These are phyloP conservation scores for Spathaspora girioi DNA, from an alignment of 805 yeast genomes.

Conservation along the genomic window DNA sequence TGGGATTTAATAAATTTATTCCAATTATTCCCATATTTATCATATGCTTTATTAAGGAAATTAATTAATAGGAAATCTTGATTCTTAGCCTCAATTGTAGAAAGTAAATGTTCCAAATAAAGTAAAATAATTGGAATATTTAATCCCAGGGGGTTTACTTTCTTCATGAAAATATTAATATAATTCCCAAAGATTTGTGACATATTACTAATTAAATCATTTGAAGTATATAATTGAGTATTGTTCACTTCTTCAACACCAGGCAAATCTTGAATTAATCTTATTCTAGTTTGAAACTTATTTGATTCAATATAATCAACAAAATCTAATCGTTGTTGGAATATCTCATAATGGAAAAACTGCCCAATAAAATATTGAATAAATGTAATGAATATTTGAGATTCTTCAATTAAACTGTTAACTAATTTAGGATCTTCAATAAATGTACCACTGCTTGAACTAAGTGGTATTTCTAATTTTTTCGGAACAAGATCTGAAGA, in stretches of 20 bases:
- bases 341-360: slow-evolving; percentile 35
- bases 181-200: slow-evolving; percentile 44
- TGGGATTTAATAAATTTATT: slow-evolving; percentile 54
- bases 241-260: slow-evolving; percentile 13
- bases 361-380: slow-evolving; percentile 38
- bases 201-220: slow-evolving; percentile 43
- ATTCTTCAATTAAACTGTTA: slow-evolving; percentile 32
- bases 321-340: slow-evolving; percentile 25
- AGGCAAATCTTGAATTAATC: slow-evolving; percentile 22
- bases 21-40: slow-evolving; percentile 56
- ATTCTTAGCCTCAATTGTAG: slow-evolving; percentile 38
- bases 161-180: slow-evolving; percentile 31
- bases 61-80: slow-evolving; percentile 60
- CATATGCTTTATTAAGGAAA: slow-evolving; percentile 48
- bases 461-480: slow-evolving; percentile 3
- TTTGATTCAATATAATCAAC: slow-evolving; percentile 23
- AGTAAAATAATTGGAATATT: slow-evolving; percentile 30
- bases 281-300: slow-evolving; percentile 27
- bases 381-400: slow-evolving; percentile 30
- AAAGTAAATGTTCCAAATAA: slow-evolving; percentile 23
- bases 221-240: slow-evolving; percentile 39
- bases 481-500: slow-evolving; percentile 5
- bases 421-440: slow-evolving; percentile 32
- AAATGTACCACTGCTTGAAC: background rate
- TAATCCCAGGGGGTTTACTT: slow-evolving; percentile 33